These are phyloP conservation scores for Saccharum officinarum DNA, from an alignment of 176 grass and related monocot species.

Conservation along the genomic window DNA sequence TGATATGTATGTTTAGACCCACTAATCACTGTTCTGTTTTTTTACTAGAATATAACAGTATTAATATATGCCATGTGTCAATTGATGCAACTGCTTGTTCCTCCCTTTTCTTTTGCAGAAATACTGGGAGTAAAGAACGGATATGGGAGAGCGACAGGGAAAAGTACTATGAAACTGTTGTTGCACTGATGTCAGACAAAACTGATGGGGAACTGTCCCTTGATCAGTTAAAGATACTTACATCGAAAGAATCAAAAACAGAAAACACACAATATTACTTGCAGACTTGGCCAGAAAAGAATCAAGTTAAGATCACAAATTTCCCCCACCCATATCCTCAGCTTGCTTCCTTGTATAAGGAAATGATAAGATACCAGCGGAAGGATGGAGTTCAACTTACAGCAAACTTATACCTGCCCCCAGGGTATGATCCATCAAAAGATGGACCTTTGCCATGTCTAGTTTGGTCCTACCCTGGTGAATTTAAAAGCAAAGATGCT, in stretches of 20 bases:
- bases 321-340: constrained; percentile 98
- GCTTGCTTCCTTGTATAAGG: constrained; percentile 83
- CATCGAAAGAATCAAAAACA: constrained; percentile 98
- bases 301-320: constrained; percentile 90
- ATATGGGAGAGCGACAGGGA: constrained; percentile 99
- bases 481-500: constrained; percentile 99
- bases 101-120: constrained; percentile 55
- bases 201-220: constrained; percentile 71
- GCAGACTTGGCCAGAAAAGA: constrained; percentile 89
- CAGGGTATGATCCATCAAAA: constrained; percentile 75
- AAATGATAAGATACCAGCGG: constrained; percentile 95
- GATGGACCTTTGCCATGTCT: constrained; percentile 93
- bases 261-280: constrained; percentile 98
- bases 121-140: constrained; percentile 87
- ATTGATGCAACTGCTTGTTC: constrained; percentile 20
- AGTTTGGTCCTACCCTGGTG: constrained; percentile 97
- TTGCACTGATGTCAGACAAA: constrained; percentile 91
- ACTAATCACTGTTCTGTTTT: constrained; percentile 20
- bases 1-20: constrained; percentile 74
- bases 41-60: constrained; percentile 18
- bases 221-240: constrained; percentile 88
- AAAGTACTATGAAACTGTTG: constrained; percentile 91
- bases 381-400: constrained; percentile 99
- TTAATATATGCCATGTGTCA: not conserved
- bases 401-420: constrained; percentile 87